Evolutionary conservation across 2,329 filamentous ascomycete genomes (phyloP), one percentile per base, ranked within the genome.

Genomic region (Ceratocystis harringtonii): DNA sequence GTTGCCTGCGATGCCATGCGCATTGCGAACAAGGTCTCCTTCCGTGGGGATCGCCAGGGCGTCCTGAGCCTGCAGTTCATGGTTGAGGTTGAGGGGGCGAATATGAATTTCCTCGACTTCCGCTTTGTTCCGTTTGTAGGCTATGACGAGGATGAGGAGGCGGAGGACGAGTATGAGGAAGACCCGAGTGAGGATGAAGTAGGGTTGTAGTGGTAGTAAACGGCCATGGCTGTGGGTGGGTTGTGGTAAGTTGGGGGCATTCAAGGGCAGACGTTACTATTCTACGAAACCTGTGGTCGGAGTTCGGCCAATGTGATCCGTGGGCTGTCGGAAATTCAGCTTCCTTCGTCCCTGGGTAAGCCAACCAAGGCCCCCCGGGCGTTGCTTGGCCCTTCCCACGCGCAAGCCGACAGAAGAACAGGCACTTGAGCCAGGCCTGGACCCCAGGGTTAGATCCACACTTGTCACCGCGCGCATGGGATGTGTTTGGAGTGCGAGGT

Each of bases 51-150:
- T 74, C 80, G 83, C 1, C 90, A 96, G 73, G 92, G 94, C 0
- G 92, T 99, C 36, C 75, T 99, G 69, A 96, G 90, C 75, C 77
- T 97, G 73, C 94, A 99, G 72, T 96, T 97, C 71, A 94, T 99
- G 88, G 87, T 99, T 17, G 90, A 96, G 72, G 80, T 92, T 52
- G 90, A 94, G 68, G 82, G 82, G 5, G 81, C 82, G 4, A 79
- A 80, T 28, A 78, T 85, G 48, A 89, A 85, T 70, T 95, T 92
- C 75, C 80, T 94, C 28, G 89, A 94, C 74, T 95, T 92, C 74
- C 80, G 88, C 22, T 90, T 94, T 72, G 86, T 95, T 66, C 89
- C 90, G 17, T 86, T 85, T 65, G 79, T 81, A 17, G 81, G 82
- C 25, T 82, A 88, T 52, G 85, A 84, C 32, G 79, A 81, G 2